Evolutionary conservation across 768 basidiomycete species (phyloP), one percentile per base, ranked within the genome.

Genomic region (Podaxis sp.): DNA sequence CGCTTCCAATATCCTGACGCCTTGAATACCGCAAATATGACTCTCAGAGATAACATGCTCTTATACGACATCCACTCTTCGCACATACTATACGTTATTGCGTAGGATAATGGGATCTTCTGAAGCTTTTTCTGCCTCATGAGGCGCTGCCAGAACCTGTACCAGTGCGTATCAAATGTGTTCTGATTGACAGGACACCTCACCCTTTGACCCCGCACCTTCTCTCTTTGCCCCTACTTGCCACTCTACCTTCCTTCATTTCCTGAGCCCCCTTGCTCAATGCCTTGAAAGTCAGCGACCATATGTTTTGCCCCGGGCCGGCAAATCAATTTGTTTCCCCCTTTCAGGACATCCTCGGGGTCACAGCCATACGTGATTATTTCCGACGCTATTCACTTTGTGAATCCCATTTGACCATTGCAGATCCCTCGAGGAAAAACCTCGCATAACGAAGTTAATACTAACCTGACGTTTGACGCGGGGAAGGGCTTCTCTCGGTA

Each of bases 381-480:
- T 51, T 59, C 58, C 50, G 48, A 40, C 24, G 38, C 20, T 7
- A 24, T 38, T 56, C 36, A 50, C 38, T 56, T 56, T 15, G 20
- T 50, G 57, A 38, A 49, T 17, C 56, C 26, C 28, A 58, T 38
- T 30, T 54, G 50, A 33, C 24, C 22, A 60, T 30, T 50, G 40
- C 38, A 13, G 58, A 60, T 51, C 59, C 24, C 12, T 54, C 17
- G 30, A 60, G 59, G 59, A 60, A 22, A 60, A 60, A 60, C 52
- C 40, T 60, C 59, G 51, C 59, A 10, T 28, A 17, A 44, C 38
- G 50, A 17, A 28, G 30, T n/a, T 24, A 37, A 36, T 51, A 36
- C 40, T 28, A 40, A 44, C 40, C 40, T 26, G 6, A 38, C 33
- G 33, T 33, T 33, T 33, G 10, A 20, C 36, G 38, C 37, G 28